Evolutionary conservation across 805 yeast species (phyloP).

Genomic region (Yamadazyma phyllophila): DNA sequence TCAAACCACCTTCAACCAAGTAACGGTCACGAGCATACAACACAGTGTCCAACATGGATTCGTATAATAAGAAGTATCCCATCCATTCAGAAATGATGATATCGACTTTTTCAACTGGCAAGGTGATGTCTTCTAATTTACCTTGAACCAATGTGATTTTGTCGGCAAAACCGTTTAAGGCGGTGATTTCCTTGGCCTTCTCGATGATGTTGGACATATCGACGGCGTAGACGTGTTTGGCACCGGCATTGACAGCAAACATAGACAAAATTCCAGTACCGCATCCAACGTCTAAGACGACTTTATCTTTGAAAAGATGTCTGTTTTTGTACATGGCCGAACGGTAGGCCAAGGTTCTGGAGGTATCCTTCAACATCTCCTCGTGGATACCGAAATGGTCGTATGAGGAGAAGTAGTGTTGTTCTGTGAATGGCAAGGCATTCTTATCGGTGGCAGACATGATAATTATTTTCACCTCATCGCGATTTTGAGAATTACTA

Average conservation of each 20-base stretch:
- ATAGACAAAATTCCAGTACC: conserved; percentile 97
- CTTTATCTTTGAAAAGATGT: conserved; percentile 84
- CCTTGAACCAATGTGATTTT: conserved; percentile 88
- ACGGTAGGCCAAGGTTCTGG: conserved; percentile 88
- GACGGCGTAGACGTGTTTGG: conserved; percentile 94
- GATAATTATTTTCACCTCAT: conserved; percentile 4
- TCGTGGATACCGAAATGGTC: conserved; percentile 98
- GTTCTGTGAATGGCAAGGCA: conserved; percentile 69
- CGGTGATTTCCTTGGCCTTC: conserved; percentile 89
- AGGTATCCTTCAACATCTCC: conserved; percentile 95
- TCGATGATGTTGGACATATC: conserved; percentile 96
- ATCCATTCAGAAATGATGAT: conserved; percentile 98
- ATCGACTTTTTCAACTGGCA: conserved; percentile 88
- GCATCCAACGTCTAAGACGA: conserved; percentile 97
- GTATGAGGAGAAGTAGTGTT: conserved; percentile 92
- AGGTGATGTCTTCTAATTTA: conserved; percentile 84
- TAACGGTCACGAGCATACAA: conserved; percentile 91
- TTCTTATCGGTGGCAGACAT: conserved; percentile 66
- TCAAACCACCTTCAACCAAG: conserved; percentile 77
- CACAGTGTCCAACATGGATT: conserved; percentile 97
- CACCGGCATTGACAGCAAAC: conserved; percentile 99
- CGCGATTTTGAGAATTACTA: background rate
- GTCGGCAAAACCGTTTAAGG: conserved; percentile 78
- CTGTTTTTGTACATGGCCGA: conserved; percentile 89
- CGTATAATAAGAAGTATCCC: conserved; percentile 96